Conservation (phyloP, 2,329 filamentous ascomycete species). For the Peltaster fructicola region DNA sequence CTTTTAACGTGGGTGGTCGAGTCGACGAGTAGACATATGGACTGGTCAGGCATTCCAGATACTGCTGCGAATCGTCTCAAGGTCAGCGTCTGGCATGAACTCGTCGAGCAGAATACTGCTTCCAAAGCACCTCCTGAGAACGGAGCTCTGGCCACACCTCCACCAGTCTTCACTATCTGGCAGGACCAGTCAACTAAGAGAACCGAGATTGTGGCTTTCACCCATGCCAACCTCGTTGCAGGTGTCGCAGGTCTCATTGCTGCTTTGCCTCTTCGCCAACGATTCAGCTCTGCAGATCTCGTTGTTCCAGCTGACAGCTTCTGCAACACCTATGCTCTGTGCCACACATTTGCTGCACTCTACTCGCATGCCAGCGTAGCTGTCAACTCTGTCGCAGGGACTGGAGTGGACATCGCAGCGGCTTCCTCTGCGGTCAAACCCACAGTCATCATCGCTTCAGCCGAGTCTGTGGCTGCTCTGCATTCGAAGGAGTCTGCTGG, state of each 20-base stretch:
- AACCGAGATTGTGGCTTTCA: conserved; percentile 65
- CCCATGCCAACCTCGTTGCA: conserved; percentile 72
- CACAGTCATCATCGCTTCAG: conserved; percentile 64
- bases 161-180: conserved; percentile 50
- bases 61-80: conserved; percentile 57
- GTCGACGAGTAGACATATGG: conserved; percentile 75
- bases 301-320: conserved; percentile 75
- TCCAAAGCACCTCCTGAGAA: too few species aligned
- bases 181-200: conserved; percentile 29
- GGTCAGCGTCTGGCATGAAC: conserved; percentile 84
- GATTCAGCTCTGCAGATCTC: conserved; percentile 56
- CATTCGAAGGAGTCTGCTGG: conserved; percentile 43
- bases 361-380: conserved; percentile 73
- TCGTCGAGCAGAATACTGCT: conserved; percentile 52
- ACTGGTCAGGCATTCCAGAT: conserved; percentile 79
- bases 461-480: conserved; percentile 51
- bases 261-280: conserved; percentile 56
- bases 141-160: conserved; percentile 47
- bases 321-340: conserved; percentile 60
- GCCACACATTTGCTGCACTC: conserved; percentile 63
- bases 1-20: conserved; percentile 88
- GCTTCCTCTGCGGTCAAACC: conserved; percentile 61
- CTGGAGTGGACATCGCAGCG: conserved; percentile 50
- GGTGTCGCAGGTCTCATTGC: conserved; percentile 63
- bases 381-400: conserved; percentile 71